Evolutionary conservation across 768 basidiomycete genomes (phyloP), one percentile per base, ranked within the genome.

Genomic region (Auricularia sp.): DNA sequence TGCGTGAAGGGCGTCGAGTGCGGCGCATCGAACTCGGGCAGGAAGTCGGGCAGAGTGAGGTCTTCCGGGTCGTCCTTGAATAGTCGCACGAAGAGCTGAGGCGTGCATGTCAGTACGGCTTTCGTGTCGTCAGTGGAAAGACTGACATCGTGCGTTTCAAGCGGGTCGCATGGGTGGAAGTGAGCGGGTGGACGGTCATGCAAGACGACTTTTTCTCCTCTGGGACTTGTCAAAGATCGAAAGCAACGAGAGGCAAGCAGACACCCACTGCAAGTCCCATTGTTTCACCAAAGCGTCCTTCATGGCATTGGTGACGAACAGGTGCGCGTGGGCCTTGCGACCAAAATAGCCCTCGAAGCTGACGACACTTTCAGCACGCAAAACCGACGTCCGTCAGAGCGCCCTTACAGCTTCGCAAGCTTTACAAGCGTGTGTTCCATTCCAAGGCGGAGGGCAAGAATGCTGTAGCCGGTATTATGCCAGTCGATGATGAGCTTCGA

Each of bases 401-500:
- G 44, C 16, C 72, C 77, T 39, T 68, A 96, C 96, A 82, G 82
- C 76, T 83, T 84, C 0, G 92, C 88, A 23, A 96, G 71, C 67
- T 74, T 81, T 47, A 96, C 92, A 66, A 95, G 80, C 0, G 79
- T 73, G 72, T 93, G 90, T 0, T 74, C 72, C 1, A 78, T 65
- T 0, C 93, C 90, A n/a, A 94, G 76, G 69, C 85, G 88, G 67
- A 99, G 74, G 1, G 88, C 89, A 60, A 99, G 83, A 59, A 98
- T 93, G 67, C 87, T 96, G 73, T 93, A 94, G 18, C 97, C 97
- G 33, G 96, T 83, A 74, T 99, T 99, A 73, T 99, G 97, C 97
- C 97, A 99, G 76, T 99, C 97, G 63, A 99, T 94, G 66, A 99
- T 90, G 68, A 99, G 79, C 70, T 90, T 92, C 68, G 87, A 88